Evolutionary conservation across 2,329 filamentous ascomycete genomes (phyloP), one percentile per base, ranked within the genome.

Genomic region (Paecilomyces niveus): DNA sequence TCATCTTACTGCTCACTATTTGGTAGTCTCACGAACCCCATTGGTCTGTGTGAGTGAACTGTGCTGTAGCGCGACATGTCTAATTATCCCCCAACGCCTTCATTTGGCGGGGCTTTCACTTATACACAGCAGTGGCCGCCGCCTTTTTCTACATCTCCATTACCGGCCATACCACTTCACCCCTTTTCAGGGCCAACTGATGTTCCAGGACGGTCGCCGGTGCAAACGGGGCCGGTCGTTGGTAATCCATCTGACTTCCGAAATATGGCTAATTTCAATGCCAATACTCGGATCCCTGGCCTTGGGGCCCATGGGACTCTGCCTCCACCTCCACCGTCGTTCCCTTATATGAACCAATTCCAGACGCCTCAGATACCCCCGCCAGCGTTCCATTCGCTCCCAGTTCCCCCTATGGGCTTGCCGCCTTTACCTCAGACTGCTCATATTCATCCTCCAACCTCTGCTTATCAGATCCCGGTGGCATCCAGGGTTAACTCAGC

Each of bases 11-110:
- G 33, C n/a, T 45, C 29, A 22, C 32, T 22, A 13, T 53, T 32
- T 53, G 51, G 22, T 54, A 32, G 24, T 45, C 5, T 49, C n/a
- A 21, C 35, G 7, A 22, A 49, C 4, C 35, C 9, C 26, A 6
- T 7, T 55, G 22, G 18, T 35, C 24, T 54, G 26, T 18, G 26
- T 24, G 10, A 13, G 26, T 21, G 15, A 31, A 32, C 10, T 32
- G 29, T 11, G 31, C 31, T 55, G 29, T 54, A 57, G 31, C 35
- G 45, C 58, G 57, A 69, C 56, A 81, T 81, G 80, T 77, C 79
- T 54, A 74, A 78, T 59, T 79, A 81, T 69, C 76, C 76, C 57
- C 68, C 72, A 59, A 73, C 73, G 52, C 75, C 78, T 45, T 68
- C 76, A 15, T 80, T 77, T 64, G 76, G 76, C 60, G 71, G 67